Evolutionary conservation across 2,329 filamentous ascomycete genomes (phyloP), one percentile per base, ranked within the genome.

Genomic region (Diaporthe aspalathi): DNA sequence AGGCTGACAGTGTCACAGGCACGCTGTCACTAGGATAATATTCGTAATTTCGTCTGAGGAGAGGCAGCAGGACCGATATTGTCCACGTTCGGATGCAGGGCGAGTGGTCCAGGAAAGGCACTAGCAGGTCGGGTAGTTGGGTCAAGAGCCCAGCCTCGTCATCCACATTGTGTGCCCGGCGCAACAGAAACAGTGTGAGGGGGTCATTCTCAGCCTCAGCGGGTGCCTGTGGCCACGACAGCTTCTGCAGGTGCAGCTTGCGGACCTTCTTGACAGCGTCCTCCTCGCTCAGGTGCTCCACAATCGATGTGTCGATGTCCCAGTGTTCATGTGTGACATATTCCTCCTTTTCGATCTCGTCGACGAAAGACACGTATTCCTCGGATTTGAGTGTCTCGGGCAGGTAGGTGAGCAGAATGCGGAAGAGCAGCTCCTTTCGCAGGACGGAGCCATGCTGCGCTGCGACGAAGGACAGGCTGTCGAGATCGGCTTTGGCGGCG

Each of bases 401-500:
- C 1, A 97, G 85, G 78, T 92, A 93, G 24, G 91, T 93, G 56
- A 97, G 86, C 27, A 97, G 82, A 67, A 96, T 90, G 54, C 92
- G 90, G 71, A 96, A 84, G 29, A 93, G 79, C 17, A 94, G 83
- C 70, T 92, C 89, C 54, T 88, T 86, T 35, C 87, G 85, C 68
- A 96, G 84, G 47, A 91, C 85, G 68, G 87, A 83, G 67, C 82
- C 81, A 75, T 92, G 83, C 49, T 85, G 83, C 27, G 87, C 84
- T 67, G 89, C 86, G 73, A 96, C 84, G 67, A 84, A 84, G 70
- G 87, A 85, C 72, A 96, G 83, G 74, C 87, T 86, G 75, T 86
- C 80, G 76, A 94, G 84, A 78, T 95, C 88, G 77, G 89, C 86
- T 76, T 89, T 88, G 73, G 88, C 87, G 68, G 93, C 90, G 76